Evolutionary conservation across 768 basidiomycete species (phyloP), one percentile per base, ranked within the genome.

Genomic region (Suillus hirtellus): DNA sequence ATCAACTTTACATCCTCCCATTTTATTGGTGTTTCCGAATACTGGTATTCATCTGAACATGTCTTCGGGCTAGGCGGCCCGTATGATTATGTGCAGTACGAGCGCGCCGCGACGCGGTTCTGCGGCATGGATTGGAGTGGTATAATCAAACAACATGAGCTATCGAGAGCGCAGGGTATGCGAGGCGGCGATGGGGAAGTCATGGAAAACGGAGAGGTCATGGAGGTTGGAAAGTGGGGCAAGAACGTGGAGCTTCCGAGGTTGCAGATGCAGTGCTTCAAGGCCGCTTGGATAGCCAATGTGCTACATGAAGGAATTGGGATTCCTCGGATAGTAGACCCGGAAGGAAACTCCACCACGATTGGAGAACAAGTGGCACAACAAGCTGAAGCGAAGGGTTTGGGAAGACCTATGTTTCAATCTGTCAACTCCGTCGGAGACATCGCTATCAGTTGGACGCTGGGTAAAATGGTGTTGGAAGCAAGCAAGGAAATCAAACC

Each of bases 1-100:
- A 98, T 99, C 71, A 93, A 99, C 77, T 99, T 99, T 75, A 85
- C 86, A 44, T 93, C 89, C 40, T 93, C 93, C 14, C 90, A 89
- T 61, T 99, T 99, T 75, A 97, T 99, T 69, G 97, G 97, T 3
- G 89, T 99, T 44, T 96, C 94, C 15, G 97, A 99, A 75, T 99
- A 99, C 74, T 99, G 96, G 96, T 99, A 98, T 76, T 98, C 96
- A 31, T 94, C 95, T 11, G 95, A 99, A 69, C 95, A 99, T 74
- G 90, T 98, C 55, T 95, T 97, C 69, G 93, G 93, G 1, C 83
- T 98, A 2, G 96, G 95, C 24, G 97, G 97, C 3, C 84, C 95
- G 24, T 99, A 98, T 79, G 92, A 99, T 73, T 96, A 93, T 72
- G 92, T 95, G 34, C 90, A 96, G 73, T 99, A 96, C 76, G 96